phyloP scores from a whole-genome alignment of 2,329 filamentous ascomycete species.

The Hypoxylon sp. region DNA sequence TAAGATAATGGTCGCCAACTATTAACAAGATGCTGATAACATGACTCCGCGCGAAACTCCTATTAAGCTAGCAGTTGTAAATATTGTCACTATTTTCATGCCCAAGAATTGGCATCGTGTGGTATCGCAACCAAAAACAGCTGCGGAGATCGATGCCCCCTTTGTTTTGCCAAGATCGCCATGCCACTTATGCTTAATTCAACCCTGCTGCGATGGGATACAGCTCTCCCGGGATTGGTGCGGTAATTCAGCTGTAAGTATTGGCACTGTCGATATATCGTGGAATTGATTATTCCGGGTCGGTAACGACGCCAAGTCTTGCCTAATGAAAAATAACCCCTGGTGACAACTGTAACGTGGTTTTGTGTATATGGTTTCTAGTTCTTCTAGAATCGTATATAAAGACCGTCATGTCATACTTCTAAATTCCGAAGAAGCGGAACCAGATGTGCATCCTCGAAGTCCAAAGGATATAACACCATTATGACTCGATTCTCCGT shows the following conservation, averaged over 20 bases:
- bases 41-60: background rate
- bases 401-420: background rate
- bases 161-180: conserved; percentile 27
- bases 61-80: background rate
- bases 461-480: background rate
- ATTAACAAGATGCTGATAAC: background rate
- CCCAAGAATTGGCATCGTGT: conserved; percentile 9
- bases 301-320: conserved; percentile 19
- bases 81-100: background rate
- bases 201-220: conserved; percentile 14
- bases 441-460: background rate
- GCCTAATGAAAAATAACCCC: conserved; percentile 16
- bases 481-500: conserved; percentile 49
- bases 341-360: background rate
- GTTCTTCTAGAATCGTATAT: conserved; percentile 5
- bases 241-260: conserved; percentile 14
- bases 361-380: background rate
- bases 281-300: conserved; percentile 36
- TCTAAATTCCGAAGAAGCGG: background rate
- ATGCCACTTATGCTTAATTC: conserved; percentile 13
- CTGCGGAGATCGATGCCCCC: conserved; percentile 22
- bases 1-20: background rate
- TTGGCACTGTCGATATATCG: conserved; percentile 22
- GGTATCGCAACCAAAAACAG: conserved; percentile 17
- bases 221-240: conserved; percentile 20